Evolutionary conservation across 2,329 filamentous ascomycete species (phyloP), one percentile per base, ranked within the genome.

Genomic region (Ophiosphaerella narmari): DNA sequence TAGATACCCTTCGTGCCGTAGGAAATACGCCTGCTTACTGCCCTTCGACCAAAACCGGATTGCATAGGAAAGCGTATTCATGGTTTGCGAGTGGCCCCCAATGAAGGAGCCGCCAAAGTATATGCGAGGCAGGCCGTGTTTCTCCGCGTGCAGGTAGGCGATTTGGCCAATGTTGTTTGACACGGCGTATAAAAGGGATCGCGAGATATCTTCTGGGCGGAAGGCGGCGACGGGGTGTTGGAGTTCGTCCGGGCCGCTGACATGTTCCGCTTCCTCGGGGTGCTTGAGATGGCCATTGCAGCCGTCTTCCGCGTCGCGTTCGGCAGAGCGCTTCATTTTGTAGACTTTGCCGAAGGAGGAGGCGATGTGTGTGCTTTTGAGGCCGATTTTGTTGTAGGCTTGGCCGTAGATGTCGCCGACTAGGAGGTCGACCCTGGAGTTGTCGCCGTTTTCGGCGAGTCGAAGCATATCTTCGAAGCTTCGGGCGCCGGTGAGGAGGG

Each of bases 101-200:
- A 99, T 97, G 71, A 97, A 99, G 6, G 89, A 94, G 21, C 94
- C 94, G 18, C 94, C 94, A 74, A 99, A 99, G 78, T 99, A 99
- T 54, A 99, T 97, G 67, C 93, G 86, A 56, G 90, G 88, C 23
- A 97, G 80, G 39, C 88, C 84, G 76, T 99, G 93, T 68, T 96
- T 94, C 72, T 97, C 92, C 5, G 91, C 94, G 71, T 97, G 94
- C n/a, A 99, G 80, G 73, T 94, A 97, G 37, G 94, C 91, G 63
- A 99, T 96, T 77, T 99, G 94, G 13, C 94, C 94, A 57, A 97
- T 97, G 75, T 97, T 97, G 78, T 97, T 97, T 72, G 83, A 86
- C 26, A 97, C 91, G 21, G 94, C 94, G 75, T 96, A 99, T 0
- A 99, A 83, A 14, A 99, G 81, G 39, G 91, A 96, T 29, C 93